Base-by-base conservation (phyloP, 2,329 filamentous ascomycete species). In the Dothiorella sarmentorum region DNA sequence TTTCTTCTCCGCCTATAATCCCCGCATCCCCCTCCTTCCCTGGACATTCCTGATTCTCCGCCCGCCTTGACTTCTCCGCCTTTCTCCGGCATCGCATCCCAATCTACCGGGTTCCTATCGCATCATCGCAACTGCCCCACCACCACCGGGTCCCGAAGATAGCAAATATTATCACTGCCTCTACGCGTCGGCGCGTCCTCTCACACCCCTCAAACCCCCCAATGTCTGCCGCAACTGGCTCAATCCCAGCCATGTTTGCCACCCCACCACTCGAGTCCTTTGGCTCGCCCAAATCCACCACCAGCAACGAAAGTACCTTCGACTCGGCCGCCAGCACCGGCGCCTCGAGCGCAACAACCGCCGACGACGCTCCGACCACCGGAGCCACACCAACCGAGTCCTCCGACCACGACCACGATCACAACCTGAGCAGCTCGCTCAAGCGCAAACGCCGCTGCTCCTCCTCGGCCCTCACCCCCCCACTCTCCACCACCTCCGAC, bases 381-480 rank as follows among this genome's bases (percentile, higher is more conserved):
- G 38, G 31, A 13, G 11, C 49, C 11, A 33, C 29, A 5, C 27
- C 52, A 17, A 20, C n/a, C 4, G 40, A 24, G 10, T 13, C 38
- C n/a, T 56, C 52, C 26, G 33, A 53, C 24, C 24, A 13, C 5
- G 49, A 40, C 22, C n/a, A 10, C n/a, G 27, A 27, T 7, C 13
- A 17, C 35, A 17, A 7, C n/a, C n/a, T 10, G 6, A 31, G 13
- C 40, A 45, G 13, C 22, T 7, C 43, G 10, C 58, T 60, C 42
- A 74, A 73, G 65, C 64, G 71, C 37, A 73, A 70, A 49, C 70
- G 68, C 59, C 63, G 62, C 26, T 62, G 62, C 24, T 58, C 59
- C 24, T 67, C 67, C n/a, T 63, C 66, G 26, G 69, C 69, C 9
- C 64, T 70, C 33, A 74, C 72, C 38, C 73, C 73, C 42, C 72